Conservation (phyloP, 306 rosid species). For the Morella rubra region DNA sequence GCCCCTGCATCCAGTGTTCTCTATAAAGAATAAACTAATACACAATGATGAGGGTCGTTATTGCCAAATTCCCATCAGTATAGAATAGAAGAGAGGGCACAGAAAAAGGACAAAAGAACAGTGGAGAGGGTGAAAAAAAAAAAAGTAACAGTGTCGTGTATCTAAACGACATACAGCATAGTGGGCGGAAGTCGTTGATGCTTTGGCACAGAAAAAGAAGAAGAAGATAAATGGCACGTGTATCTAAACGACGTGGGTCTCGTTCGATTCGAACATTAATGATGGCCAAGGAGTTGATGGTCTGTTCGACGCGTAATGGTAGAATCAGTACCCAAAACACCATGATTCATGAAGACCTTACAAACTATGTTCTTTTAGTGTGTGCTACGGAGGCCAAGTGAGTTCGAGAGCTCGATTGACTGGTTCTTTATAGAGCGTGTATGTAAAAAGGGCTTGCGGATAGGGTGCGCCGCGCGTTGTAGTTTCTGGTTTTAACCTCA, state of each 20-base stretch:
- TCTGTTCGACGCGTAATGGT: conserved; percentile 26
- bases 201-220: too few relatives aligned
- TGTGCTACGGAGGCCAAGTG: conserved; percentile 6
- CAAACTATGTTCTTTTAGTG: not conserved
- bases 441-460: not conserved
- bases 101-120: too few relatives aligned
- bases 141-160: too few relatives aligned
- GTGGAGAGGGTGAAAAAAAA: too few relatives aligned
- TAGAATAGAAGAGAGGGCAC: too few relatives aligned
- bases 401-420: not conserved
- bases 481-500: not conserved
- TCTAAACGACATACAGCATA: too few relatives aligned
- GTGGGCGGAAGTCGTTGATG: too few relatives aligned
- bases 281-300: conserved; percentile 26
- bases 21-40: too few relatives aligned
- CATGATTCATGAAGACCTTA: conserved; percentile 11
- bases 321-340: not conserved
- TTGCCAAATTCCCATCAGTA: too few relatives aligned
- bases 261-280: conserved; percentile 45
- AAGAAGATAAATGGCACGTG: too few relatives aligned
- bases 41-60: too few relatives aligned
- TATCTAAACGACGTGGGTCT: conserved; percentile 37
- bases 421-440: not conserved
- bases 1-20: too few relatives aligned
- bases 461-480: not conserved